Evolutionary conservation across 164 flowering plant genomes (phyloP).

Genomic region (Vitis labrusca): DNA sequence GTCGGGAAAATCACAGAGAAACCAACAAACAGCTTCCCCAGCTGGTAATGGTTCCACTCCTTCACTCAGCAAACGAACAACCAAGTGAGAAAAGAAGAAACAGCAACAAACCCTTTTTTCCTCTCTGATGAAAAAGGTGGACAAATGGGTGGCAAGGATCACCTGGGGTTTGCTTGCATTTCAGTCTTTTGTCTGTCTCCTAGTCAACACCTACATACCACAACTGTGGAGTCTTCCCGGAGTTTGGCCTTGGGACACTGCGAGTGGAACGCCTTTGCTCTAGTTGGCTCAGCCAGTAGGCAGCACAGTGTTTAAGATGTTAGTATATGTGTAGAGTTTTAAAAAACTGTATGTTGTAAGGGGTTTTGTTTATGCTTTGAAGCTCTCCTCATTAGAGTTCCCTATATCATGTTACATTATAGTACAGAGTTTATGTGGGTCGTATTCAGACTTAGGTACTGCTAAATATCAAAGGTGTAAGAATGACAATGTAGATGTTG

Average conservation of each 20-base stretch:
- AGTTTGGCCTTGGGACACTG: neutral
- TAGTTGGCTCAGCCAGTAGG: too few species aligned
- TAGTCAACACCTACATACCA: neutral
- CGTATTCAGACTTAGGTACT: too few species aligned
- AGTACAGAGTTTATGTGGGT: too few species aligned
- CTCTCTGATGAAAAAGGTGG: conserved; percentile 7
- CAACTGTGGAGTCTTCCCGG: neutral
- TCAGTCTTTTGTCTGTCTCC: neutral
- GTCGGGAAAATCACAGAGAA: conserved; percentile 43
- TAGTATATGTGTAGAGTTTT: too few species aligned
- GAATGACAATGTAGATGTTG: too few species aligned
- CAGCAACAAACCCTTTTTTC: neutral
- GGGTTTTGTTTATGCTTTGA: too few species aligned
- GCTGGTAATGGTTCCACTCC: conserved; percentile 22
- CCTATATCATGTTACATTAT: too few species aligned
- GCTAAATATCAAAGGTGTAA: too few species aligned
- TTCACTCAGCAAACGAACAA: conserved; percentile 12
- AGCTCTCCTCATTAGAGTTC: too few species aligned
- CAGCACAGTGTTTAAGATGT: too few species aligned
- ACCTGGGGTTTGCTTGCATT: neutral
- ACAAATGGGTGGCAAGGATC: conserved; percentile 15
- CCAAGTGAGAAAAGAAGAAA: neutral
- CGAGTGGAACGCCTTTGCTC: too few species aligned
- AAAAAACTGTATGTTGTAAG: too few species aligned
- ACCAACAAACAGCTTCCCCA: conserved; percentile 18